A percentile compares a stretch with the other conserved stretches of the same genome.
Conservation (phyloP, 352 stramenopile species). For the Globisporangium takayamanum region DNA sequence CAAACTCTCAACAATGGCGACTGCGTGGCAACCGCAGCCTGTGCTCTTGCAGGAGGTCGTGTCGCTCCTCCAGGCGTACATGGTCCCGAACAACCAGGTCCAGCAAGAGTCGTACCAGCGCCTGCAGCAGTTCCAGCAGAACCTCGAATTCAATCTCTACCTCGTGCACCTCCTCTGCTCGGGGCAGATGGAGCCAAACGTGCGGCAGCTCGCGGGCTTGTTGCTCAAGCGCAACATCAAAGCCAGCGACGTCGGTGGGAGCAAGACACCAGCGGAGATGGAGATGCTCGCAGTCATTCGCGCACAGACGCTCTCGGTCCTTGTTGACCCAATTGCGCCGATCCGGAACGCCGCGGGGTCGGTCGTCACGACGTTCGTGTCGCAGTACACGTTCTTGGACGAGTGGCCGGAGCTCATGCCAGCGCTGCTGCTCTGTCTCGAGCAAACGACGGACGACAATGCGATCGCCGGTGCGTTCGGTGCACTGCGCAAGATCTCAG, state of each 20-base stretch:
- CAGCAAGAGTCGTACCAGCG: conserved; percentile 78
- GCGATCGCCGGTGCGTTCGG: conserved; percentile 80
- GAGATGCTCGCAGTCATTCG: conserved; percentile 81
- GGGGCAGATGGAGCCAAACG: conserved; percentile 42
- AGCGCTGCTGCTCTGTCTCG: conserved; percentile 48
- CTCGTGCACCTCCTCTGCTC: conserved; percentile 79
- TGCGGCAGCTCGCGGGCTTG: conserved; percentile 73
- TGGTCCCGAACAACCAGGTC: conserved; percentile 81
- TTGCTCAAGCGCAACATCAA: conserved; percentile 88
- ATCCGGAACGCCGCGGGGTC: conserved; percentile 78
- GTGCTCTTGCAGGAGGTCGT: conserved; percentile 73
- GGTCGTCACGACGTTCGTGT: conserved; percentile 83
- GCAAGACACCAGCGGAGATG: conserved; percentile 43
- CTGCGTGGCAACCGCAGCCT: conserved; percentile 73
- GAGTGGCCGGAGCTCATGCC: conserved; percentile 87
- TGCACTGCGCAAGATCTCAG: conserved; percentile 85
- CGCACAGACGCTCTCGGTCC: conserved; percentile 60
- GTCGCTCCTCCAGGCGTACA: conserved; percentile 69
- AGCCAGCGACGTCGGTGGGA: conserved; percentile 46
- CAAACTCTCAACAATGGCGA: conserved; percentile 18
- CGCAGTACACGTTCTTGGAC: conserved; percentile 83
- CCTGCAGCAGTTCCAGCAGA: conserved; percentile 83
- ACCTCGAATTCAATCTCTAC: conserved; percentile 88
- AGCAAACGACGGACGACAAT: conserved; percentile 49
- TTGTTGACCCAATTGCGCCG: conserved; percentile 49